These are phyloP conservation scores for Microcos paniculata DNA, from an alignment of 345 rosid genomes.

Conservation along the genomic window DNA sequence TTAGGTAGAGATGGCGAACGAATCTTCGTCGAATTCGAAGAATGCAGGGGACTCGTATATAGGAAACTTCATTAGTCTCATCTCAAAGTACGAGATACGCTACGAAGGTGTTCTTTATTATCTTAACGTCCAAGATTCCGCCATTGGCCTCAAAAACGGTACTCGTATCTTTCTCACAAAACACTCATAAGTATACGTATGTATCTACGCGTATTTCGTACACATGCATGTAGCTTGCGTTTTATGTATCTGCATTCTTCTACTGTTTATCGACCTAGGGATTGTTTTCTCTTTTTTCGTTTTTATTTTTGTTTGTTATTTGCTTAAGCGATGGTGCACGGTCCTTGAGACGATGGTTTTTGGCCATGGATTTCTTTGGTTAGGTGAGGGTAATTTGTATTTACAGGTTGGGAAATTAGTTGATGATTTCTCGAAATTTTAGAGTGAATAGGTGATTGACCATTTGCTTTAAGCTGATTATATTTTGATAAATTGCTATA, in stretches of 20 bases:
- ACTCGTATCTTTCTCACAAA: neutral
- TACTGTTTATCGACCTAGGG: neutral
- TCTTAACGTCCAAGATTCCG: slow-evolving; percentile 33
- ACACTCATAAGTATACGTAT: neutral
- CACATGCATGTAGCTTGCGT: neutral
- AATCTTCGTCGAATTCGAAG: slow-evolving; percentile 12
- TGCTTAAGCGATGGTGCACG: neutral
- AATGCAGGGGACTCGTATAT: slow-evolving; percentile 28
- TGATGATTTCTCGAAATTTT: neutral
- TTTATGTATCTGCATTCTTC: neutral
- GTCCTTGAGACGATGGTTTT: neutral
- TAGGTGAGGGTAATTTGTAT: neutral
- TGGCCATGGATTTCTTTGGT: neutral
- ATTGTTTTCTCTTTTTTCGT: neutral
- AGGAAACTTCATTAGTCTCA: slow-evolving; percentile 41
- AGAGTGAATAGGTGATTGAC: neutral
- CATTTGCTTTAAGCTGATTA: neutral
- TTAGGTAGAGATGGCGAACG: slow-evolving; percentile 23
- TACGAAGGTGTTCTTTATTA: slow-evolving; percentile 42
- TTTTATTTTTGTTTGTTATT: neutral
- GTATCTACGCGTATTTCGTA: neutral
- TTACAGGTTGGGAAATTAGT: neutral
- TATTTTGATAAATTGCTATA: neutral
- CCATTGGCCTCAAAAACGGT: slow-evolving; percentile 46
- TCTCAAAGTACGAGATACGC: slow-evolving; percentile 40